A percentile compares a stretch with the other conserved stretches of the same genome.
Evolutionary conservation across 768 basidiomycete genomes (phyloP).

Genomic region (Boletales sp.): DNA sequence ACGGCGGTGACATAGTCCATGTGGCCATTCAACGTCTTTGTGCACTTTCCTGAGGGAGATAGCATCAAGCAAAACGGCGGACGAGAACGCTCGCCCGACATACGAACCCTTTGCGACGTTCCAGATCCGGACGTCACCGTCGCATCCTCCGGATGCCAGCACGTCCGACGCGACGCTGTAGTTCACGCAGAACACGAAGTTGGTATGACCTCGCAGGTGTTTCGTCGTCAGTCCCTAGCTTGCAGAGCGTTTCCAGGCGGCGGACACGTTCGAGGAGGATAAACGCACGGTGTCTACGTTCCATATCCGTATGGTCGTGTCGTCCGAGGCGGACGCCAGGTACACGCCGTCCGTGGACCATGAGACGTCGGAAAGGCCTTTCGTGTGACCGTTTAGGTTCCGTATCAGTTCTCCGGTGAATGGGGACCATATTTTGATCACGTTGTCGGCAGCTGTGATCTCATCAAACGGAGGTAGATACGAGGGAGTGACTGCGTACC

Average conservation of each 20-base stretch:
- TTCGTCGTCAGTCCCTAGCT: conserved; percentile 67
- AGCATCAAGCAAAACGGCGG: not conserved
- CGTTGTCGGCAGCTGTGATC: conserved; percentile 67
- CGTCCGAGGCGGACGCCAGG: conserved; percentile 91
- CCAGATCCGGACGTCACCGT: conserved; percentile 93
- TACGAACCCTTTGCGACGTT: conserved; percentile 70
- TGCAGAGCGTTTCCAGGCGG: not conserved
- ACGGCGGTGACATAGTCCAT: conserved; percentile 94
- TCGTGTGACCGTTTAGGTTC: conserved; percentile 70
- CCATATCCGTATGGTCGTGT: conserved; percentile 87
- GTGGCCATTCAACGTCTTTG: conserved; percentile 88
- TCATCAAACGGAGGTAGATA: not conserved
- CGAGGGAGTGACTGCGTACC: conserved; percentile 47
- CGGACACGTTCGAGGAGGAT: conserved; percentile 3
- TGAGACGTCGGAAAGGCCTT: conserved; percentile 84
- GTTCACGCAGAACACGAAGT: conserved; percentile 88
- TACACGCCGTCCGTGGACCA: conserved; percentile 83
- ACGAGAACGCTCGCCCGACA: not conserved
- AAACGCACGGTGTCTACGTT: conserved; percentile 69
- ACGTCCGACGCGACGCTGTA: conserved; percentile 87
- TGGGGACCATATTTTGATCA: conserved; percentile 81
- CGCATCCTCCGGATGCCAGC: conserved; percentile 88
- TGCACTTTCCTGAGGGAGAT: conserved; percentile 59
- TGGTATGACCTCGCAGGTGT: conserved; percentile 75
- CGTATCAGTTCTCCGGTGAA: conserved; percentile 74